Evolutionary conservation across 2,329 filamentous ascomycete genomes (phyloP), one percentile per base, ranked within the genome.

Genomic region (Cladosporium velox): DNA sequence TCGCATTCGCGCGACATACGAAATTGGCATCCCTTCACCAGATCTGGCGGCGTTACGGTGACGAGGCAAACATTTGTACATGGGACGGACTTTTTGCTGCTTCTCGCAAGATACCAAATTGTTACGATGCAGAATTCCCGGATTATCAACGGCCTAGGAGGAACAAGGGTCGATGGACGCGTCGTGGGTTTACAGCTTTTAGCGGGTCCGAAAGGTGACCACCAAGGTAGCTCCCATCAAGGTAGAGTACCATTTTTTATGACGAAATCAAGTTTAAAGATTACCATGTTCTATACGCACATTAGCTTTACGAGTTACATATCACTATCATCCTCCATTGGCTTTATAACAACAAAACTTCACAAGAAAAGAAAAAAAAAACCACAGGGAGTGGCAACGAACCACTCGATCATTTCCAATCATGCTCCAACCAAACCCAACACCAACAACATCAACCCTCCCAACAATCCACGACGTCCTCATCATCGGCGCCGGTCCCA

Each of bases 401-500:
- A n/a, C 15, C 15, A 44, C 4, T 44, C 18, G 38, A 21, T 44
- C 38, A n/a, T n/a, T 44, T 10, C 38, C 55, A 59, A 34, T n/a
- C 18, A 58, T 57, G 18, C 30, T 30, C 6, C 26, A 58, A 58
- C n/a, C 59, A 51, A n/a, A 49, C n/a, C 11, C 4, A 11, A n/a
- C 44, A 61, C 28, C 60, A 54, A 32, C 21, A 10, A 38, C 61
- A 41, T 11, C 60, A 41, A 41, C 51, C 34, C 51, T 65, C 41
- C 61, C 54, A 38, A 67, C 75, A 49, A 72, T 82, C 59, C 84
- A 87, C 77, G 90, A 93, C 73, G 86, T 93, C 8, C 78, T 91
- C 66, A 90, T 92, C 73, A 79, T 93, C 49, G 91, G 91, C 10
- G 90, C 88, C 7, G 91, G 91, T 0, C 90, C 91, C 4, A 90